Evolutionary conservation across 2,329 filamentous ascomycete genomes (phyloP), one percentile per base, ranked within the genome.

Genomic region (Teratosphaeria pseudoeucalypti): DNA sequence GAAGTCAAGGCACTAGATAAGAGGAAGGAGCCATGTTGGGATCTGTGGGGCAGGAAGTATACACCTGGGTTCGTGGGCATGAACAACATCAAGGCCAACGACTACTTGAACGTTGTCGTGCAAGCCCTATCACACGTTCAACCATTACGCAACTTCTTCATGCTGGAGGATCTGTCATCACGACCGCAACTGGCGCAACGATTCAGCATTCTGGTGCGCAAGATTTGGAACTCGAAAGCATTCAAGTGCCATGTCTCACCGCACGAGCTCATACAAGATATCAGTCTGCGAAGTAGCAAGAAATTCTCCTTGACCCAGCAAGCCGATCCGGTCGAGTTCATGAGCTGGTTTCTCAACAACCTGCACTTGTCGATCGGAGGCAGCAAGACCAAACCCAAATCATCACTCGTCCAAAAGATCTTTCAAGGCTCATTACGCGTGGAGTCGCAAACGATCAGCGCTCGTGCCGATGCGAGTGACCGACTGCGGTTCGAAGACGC

Each of bases 71-170:
- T 92, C 72, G 90, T 99, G 62, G 94, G 94, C 65, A 95, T 99
- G 89, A 99, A 99, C 81, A 99, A 99, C 76, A 96, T 99, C 81
- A 99, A 99, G 75, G 90, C 94, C 60, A 99, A 99, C 76, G 94
- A 99, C 78, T 99, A 99, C 77, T 82, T 97, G 71, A 99, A 99
- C 72, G 92, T 96, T 29, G 84, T 96, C 2, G 87, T 95, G 55
- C 94, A 99, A 74, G 87, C 92, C 6, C 81, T 99, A 43, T 87
- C 92, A 2, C 94, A 99, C 74, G 90, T 97, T 29, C 79, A 86
- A 23, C 92, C 94, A 3, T 79, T 99, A 66, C 85, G 94, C 37
- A 96, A 97, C 73, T 97, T 85, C 76, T 86, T 97, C 71, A 85
- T 99, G 69, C 82, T 97, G 1, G 90, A 96, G 71, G 83, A 95